Conservation (phyloP, 225 moss, liverwort and hornwort genomes). For the Straminergon stramineum region DNA sequence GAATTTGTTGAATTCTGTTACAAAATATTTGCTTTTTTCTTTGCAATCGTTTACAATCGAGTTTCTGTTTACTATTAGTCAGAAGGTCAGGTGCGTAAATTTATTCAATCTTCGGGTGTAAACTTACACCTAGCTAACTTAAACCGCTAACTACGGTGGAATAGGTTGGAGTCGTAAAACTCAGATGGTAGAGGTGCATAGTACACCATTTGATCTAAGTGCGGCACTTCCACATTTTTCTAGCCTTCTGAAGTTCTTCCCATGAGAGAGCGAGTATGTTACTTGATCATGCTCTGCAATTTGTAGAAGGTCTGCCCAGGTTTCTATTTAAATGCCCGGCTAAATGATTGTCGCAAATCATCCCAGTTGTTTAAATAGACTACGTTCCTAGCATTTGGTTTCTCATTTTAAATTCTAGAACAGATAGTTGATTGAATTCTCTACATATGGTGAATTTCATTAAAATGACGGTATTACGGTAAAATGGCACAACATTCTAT, state of each 20-base stretch:
- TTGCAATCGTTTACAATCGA: not conserved
- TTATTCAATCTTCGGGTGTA: not conserved
- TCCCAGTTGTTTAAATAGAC: not conserved
- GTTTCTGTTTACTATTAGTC: not conserved
- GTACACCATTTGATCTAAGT: not conserved
- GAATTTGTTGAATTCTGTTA: not conserved
- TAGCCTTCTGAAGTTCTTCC: not conserved
- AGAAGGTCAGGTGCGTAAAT: no score
- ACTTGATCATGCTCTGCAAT: not conserved
- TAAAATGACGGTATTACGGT: no score
- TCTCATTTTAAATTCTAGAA: not conserved
- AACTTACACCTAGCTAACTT: not conserved
- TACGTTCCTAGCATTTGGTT: not conserved
- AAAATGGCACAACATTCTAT: no score
- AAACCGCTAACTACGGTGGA: not conserved
- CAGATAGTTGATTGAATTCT: not conserved
- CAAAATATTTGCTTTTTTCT: not conserved
- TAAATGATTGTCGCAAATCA: not conserved
- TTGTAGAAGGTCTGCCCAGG: not conserved
- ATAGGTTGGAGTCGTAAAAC: no score
- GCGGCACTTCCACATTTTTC: not conserved
- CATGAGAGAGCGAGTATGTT: fast-evolving
- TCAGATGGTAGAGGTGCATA: not conserved
- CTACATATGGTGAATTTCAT: no score
- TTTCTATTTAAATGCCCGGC: not conserved